Conservation (phyloP, 2,329 filamentous ascomycete genomes). For the Aspergillus sp. region DNA sequence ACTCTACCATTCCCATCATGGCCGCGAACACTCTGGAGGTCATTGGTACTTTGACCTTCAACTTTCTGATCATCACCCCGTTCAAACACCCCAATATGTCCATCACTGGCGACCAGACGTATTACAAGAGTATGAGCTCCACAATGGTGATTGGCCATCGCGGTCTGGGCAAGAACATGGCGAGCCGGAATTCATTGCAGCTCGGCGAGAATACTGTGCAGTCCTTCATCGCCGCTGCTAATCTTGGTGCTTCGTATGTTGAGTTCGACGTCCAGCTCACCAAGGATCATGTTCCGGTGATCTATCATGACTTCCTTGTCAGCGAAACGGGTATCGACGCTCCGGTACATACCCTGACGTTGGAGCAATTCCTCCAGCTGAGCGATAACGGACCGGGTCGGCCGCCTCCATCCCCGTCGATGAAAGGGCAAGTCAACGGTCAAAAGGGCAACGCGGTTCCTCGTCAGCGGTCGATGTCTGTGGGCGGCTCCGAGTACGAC, state of each 20-base stretch:
- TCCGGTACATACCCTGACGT: conserved; percentile 87
- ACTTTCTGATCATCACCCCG: conserved; percentile 91
- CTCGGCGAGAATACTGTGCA: conserved; percentile 93
- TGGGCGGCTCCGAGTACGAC: conserved; percentile 51
- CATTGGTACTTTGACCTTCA: conserved; percentile 94
- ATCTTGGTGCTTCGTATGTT: conserved; percentile 75
- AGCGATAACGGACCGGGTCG: conserved; percentile 57
- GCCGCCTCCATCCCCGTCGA: conserved; percentile 47
- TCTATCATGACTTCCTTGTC: conserved; percentile 97
- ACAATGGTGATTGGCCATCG: conserved; percentile 78
- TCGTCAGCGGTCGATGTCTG: conserved; percentile 58
- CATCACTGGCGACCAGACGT: conserved; percentile 84
- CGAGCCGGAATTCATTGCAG: conserved; percentile 81
- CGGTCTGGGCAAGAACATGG: conserved; percentile 85
- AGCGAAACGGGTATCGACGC: conserved; percentile 97
- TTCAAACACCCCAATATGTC: conserved; percentile 94
- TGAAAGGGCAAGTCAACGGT: conserved; percentile 15
- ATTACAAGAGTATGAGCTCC: conserved; percentile 89
- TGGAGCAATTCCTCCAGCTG: conserved; percentile 89
- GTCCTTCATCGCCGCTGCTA: conserved; percentile 94
- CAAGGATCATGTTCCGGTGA: conserved; percentile 97
- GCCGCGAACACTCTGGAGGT: conserved; percentile 79
- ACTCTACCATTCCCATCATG: conserved; percentile 88
- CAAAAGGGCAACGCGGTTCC: conserved; percentile 14
- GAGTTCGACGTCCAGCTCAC: conserved; percentile 90